Evolutionary conservation across 305 asterid species (phyloP).

Genomic region (Plantago coronopus): DNA sequence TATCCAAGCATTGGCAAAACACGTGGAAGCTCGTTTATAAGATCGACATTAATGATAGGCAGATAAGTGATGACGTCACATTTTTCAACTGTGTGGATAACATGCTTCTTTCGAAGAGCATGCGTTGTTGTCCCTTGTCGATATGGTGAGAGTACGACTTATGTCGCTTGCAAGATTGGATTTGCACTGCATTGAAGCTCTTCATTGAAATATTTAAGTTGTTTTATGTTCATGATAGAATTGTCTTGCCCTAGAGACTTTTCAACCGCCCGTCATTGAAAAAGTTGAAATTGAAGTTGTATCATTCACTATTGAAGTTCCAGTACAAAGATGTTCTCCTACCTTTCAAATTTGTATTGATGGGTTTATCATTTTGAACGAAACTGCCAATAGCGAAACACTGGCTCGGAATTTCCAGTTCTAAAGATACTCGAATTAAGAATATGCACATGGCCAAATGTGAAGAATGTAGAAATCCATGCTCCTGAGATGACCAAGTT

Average conservation of each 20-base stretch:
- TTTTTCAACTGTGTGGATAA: not conserved
- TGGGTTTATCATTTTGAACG: not conserved
- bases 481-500: not conserved
- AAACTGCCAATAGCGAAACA: not conserved
- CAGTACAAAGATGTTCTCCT: not conserved
- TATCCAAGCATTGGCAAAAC: not conserved
- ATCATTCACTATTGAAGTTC: not conserved
- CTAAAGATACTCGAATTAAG: not conserved
- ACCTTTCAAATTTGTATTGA: not conserved
- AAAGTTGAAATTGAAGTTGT: not conserved
- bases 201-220: not conserved
- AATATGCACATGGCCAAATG: not conserved
- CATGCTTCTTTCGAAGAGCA: not conserved
- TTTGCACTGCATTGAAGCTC: not conserved
- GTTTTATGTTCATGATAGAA: not conserved
- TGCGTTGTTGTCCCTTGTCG: too few species aligned
- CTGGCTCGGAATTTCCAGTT: not conserved
- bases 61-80: too few species aligned
- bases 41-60: not conserved
- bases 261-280: not conserved
- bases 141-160: not conserved
- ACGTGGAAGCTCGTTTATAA: not conserved
- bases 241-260: not conserved
- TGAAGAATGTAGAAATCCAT: not conserved
- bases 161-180: constrained; percentile 1